Percentiles rank a stretch among this genome's conserved stretches.
Evolutionary conservation across 768 basidiomycete species (phyloP).

Genomic region (Podaxis carcinomalis): DNA sequence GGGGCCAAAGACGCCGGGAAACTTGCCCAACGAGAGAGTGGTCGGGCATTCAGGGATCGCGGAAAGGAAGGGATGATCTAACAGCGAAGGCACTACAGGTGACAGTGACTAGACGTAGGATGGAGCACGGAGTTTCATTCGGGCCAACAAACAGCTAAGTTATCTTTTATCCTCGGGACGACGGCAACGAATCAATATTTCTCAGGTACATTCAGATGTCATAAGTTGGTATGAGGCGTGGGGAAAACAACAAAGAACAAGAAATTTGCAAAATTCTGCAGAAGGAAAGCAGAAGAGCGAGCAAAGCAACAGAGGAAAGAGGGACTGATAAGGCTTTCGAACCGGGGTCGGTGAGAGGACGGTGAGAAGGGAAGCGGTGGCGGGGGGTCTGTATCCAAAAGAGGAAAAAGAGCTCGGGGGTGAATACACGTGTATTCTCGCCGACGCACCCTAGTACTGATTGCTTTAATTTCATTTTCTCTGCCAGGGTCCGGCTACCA

Average conservation of each 20-base stretch:
- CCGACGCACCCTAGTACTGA: constrained; percentile 44
- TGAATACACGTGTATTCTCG: constrained; percentile 77
- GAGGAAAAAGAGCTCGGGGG: constrained; percentile 39
- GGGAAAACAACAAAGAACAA: neutral
- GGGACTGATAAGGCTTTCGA: neutral
- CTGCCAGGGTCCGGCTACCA: constrained; percentile 44
- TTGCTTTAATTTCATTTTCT: constrained; percentile 47
- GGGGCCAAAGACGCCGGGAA: neutral
- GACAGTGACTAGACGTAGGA: constrained; percentile 5
- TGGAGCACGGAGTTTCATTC: neutral
- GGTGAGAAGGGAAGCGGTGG: constrained; percentile 7
- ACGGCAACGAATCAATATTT: neutral
- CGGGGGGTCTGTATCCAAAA: constrained; percentile 20
- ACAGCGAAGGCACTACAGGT: constrained; percentile 2
- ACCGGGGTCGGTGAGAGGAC: neutral
- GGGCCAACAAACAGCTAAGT: neutral
- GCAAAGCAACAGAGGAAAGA: neutral
- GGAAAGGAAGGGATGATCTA: constrained; percentile 1
- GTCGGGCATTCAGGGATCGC: neutral
- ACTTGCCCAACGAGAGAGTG: neutral
- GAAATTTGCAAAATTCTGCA: neutral
- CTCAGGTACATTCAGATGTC: constrained; percentile 6
- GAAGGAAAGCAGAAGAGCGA: neutral
- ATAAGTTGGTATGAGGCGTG: neutral
- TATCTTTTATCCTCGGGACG: neutral